A percentile compares a stretch with the other conserved stretches of the same genome.
phyloP scores from a whole-genome alignment of 768 basidiomycete genomes.

The Mycena sanguinolenta region DNA sequence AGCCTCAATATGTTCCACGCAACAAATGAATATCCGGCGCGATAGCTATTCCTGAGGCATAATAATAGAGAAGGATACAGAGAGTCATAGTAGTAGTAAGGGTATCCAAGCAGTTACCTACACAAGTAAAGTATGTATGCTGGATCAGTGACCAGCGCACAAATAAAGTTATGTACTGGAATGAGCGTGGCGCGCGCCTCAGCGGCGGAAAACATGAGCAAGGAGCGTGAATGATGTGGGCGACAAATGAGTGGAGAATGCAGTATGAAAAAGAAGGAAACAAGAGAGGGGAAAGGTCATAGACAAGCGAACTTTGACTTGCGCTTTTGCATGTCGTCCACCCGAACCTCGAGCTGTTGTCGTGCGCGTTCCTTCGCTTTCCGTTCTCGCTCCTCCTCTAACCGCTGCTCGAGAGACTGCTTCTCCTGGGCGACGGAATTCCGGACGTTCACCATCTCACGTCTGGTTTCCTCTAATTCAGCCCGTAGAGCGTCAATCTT shows the following conservation, averaged over 20 bases:
- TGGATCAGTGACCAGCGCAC: slow-evolving; percentile 30
- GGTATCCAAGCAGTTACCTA: slow-evolving; percentile 47
- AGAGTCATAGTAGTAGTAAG: slow-evolving; percentile 53
- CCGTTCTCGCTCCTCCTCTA: slow-evolving; percentile 92
- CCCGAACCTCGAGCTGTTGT: slow-evolving; percentile 87
- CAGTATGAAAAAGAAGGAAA: slow-evolving; percentile 35
- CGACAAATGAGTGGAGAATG: slow-evolving; percentile 30
- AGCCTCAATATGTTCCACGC: neutral
- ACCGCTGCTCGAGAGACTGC: slow-evolving; percentile 83
- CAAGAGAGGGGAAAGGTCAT: slow-evolving; percentile 52
- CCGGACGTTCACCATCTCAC: slow-evolving; percentile 83
- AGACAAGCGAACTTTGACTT: slow-evolving; percentile 95
- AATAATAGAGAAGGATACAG: slow-evolving; percentile 48
- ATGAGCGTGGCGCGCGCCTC: slow-evolving; percentile 51
- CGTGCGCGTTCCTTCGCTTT: slow-evolving; percentile 90
- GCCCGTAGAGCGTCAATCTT: slow-evolving; percentile 77
- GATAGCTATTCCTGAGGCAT: slow-evolving; percentile 36
- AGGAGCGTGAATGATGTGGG: slow-evolving; percentile 37
- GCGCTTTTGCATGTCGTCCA: slow-evolving; percentile 87
- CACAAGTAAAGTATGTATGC: slow-evolving; percentile 47
- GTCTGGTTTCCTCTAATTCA: slow-evolving; percentile 83
- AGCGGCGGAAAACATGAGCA: slow-evolving; percentile 45
- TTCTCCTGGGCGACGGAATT: slow-evolving; percentile 90
- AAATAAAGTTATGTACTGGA: slow-evolving; percentile 43
- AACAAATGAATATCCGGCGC: slow-evolving; percentile 24